Evolutionary conservation across 2,329 filamentous ascomycete genomes (phyloP).

Genomic region (Clonostachys rhizophaga): DNA sequence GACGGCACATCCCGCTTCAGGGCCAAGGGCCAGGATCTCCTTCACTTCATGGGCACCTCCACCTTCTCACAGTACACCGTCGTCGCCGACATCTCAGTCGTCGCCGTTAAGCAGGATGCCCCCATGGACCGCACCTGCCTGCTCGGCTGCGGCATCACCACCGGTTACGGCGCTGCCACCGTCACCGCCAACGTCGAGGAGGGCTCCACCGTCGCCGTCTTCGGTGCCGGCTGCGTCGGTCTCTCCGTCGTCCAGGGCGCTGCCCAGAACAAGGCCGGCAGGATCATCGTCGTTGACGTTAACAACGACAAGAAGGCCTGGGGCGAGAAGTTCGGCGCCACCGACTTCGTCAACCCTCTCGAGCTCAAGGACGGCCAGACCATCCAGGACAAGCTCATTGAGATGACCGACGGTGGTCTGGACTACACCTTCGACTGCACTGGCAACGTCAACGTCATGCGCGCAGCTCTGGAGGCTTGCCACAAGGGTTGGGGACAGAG

Average conservation of each 20-base stretch:
- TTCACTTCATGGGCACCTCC: conserved; percentile 99
- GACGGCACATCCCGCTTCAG: conserved; percentile 94
- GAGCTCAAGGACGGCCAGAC: conserved; percentile 67
- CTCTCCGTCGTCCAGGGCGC: conserved; percentile 93
- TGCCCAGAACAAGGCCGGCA: conserved; percentile 73
- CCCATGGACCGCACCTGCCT: conserved; percentile 95
- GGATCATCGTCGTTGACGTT: conserved; percentile 71
- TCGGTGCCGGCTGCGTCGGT: conserved; percentile 94
- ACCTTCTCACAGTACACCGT: conserved; percentile 99
- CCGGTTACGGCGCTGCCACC: conserved; percentile 91
- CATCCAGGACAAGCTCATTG: conserved; percentile 87
- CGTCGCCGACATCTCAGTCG: conserved; percentile 96
- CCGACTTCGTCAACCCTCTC: conserved; percentile 91
- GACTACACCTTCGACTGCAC: conserved; percentile 99
- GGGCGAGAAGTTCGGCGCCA: conserved; percentile 91
- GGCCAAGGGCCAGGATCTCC: conserved; percentile 88
- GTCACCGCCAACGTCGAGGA: conserved; percentile 91
- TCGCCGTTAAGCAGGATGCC: conserved; percentile 84
- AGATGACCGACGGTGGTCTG: conserved; percentile 96
- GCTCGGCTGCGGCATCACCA: conserved; percentile 97
- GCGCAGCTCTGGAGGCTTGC: conserved; percentile 91
- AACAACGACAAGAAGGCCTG: conserved; percentile 91
- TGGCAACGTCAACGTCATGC: conserved; percentile 94
- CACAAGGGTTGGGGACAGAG: conserved; percentile 99
- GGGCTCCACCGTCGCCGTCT: conserved; percentile 85